Evolutionary conservation across 2,329 filamentous ascomycete species (phyloP).

Genomic region (Paradendryphiella salina): DNA sequence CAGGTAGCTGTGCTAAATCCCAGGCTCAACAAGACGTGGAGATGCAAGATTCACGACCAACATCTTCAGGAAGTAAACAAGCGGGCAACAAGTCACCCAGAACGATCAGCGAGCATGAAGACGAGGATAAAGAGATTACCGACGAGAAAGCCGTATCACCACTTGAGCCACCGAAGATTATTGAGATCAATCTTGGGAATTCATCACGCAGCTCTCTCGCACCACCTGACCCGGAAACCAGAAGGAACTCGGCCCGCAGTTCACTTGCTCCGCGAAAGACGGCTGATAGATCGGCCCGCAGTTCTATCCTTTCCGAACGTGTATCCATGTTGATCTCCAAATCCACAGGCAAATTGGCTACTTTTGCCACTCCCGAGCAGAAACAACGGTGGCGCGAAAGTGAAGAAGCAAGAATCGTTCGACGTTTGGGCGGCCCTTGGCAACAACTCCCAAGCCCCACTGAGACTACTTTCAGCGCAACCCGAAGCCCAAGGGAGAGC

Average conservation of each 20-base stretch:
- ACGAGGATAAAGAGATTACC: slow-evolving; percentile 4
- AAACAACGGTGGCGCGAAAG: slow-evolving; percentile 25
- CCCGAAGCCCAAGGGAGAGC: slow-evolving; percentile 5
- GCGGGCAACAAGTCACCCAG: neutral
- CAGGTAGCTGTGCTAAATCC: slow-evolving; percentile 28
- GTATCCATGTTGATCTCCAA: slow-evolving; percentile 8
- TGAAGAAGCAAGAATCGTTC: slow-evolving; percentile 27
- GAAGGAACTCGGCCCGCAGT: slow-evolving; percentile 1
- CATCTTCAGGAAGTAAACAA: slow-evolving; percentile 9
- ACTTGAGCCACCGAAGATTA: slow-evolving; percentile 1
- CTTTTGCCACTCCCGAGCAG: slow-evolving; percentile 11
- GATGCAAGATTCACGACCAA: slow-evolving; percentile 23
- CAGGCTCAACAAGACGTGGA: slow-evolving; percentile 18
- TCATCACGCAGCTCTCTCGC: neutral
- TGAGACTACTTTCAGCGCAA: slow-evolving; percentile 6
- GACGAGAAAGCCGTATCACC: slow-evolving; percentile 2
- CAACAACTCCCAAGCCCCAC: slow-evolving; percentile 12
- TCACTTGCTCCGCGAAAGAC: slow-evolving; percentile 4
- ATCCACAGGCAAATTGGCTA: slow-evolving; percentile 2
- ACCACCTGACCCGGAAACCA: neutral
- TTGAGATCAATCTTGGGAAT: slow-evolving; percentile 13
- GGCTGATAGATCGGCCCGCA: slow-evolving; percentile 4
- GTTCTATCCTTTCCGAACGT: slow-evolving; percentile 12
- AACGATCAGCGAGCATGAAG: slow-evolving; percentile 1
- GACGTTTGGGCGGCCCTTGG: slow-evolving; percentile 29